Conservation (phyloP, 306 rosid genomes). For the Prosopis cineraria region DNA sequence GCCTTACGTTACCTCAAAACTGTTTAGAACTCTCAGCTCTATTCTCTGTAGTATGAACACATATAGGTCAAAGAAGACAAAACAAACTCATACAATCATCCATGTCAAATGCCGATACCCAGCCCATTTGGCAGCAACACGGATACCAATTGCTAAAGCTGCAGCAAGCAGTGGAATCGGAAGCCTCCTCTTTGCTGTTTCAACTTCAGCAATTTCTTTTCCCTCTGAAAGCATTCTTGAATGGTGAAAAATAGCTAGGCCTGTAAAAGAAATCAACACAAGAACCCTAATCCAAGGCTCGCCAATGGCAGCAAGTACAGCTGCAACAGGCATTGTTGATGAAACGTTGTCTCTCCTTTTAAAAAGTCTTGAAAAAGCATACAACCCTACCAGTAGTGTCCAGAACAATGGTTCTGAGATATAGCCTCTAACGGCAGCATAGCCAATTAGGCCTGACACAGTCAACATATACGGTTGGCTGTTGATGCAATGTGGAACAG, state of each 20-base stretch:
- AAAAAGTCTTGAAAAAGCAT: slow-evolving; percentile 61
- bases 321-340: slow-evolving; percentile 77
- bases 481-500: slow-evolving; percentile 62
- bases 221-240: slow-evolving; percentile 50
- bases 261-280: slow-evolving; percentile 59
- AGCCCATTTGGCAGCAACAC: slow-evolving; percentile 85
- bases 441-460: slow-evolving; percentile 68
- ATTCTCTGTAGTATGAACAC: neutral
- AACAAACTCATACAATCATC: slow-evolving; percentile 75
- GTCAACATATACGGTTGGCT: slow-evolving; percentile 76
- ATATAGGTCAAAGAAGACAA: neutral
- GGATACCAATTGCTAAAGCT: slow-evolving; percentile 83
- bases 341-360: slow-evolving; percentile 75
- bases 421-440: slow-evolving; percentile 71
- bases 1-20: slow-evolving; percentile 33
- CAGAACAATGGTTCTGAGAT: slow-evolving; percentile 90
- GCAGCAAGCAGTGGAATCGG: slow-evolving; percentile 74
- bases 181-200: slow-evolving; percentile 43
- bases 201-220: slow-evolving; percentile 47
- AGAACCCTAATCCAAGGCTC: slow-evolving; percentile 89
- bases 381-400: slow-evolving; percentile 71
- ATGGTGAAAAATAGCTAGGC: slow-evolving; percentile 62
- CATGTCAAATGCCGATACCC: slow-evolving; percentile 91
- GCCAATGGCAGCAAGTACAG: slow-evolving; percentile 84
- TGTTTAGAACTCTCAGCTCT: slow-evolving; percentile 15